These are phyloP conservation scores for Areca catechu DNA, from an alignment of 176 grass and related monocot genomes.

Conservation along the genomic window DNA sequence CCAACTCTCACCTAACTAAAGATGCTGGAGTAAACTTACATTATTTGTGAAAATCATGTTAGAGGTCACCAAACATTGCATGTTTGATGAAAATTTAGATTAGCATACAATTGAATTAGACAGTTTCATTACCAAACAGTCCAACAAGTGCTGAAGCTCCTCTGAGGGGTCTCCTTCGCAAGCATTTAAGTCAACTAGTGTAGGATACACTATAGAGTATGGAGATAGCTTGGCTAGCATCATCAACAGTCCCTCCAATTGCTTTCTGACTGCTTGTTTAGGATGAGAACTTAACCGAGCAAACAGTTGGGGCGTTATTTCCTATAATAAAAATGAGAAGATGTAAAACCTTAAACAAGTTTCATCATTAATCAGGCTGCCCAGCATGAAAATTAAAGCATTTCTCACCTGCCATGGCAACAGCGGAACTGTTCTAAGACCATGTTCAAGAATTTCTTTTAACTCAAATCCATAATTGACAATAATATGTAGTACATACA, in stretches of 20 bases:
- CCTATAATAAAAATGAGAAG: constrained; percentile 44
- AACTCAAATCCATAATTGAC: constrained; percentile 85
- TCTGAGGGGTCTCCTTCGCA: constrained; percentile 68
- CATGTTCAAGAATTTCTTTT: constrained; percentile 58
- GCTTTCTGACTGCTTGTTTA: constrained; percentile 74
- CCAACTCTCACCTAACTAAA: background rate
- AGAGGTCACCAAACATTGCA: no score
- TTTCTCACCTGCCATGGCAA: constrained; percentile 73
- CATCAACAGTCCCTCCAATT: constrained; percentile 68
- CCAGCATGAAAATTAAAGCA: constrained; percentile 12
- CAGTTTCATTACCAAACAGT: constrained; percentile 50
- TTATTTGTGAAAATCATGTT: no score
- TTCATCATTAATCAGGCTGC: constrained; percentile 13
- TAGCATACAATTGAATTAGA: no score
- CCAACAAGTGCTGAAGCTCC: constrained; percentile 73
- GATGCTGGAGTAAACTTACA: no score
- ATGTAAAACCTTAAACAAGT: constrained; percentile 17
- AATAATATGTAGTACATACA: constrained; percentile 84
- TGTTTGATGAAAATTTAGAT: no score
- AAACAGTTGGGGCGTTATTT: constrained; percentile 95
- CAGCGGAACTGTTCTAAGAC: constrained; percentile 64
- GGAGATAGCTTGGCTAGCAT: constrained; percentile 79
- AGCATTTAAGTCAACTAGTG: constrained; percentile 88
- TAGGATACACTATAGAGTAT: constrained; percentile 87
- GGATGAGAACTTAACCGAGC: constrained; percentile 86